Base-by-base conservation (phyloP, 108 stramenopile genomes). In the Parietichytrium sp. region DNA sequence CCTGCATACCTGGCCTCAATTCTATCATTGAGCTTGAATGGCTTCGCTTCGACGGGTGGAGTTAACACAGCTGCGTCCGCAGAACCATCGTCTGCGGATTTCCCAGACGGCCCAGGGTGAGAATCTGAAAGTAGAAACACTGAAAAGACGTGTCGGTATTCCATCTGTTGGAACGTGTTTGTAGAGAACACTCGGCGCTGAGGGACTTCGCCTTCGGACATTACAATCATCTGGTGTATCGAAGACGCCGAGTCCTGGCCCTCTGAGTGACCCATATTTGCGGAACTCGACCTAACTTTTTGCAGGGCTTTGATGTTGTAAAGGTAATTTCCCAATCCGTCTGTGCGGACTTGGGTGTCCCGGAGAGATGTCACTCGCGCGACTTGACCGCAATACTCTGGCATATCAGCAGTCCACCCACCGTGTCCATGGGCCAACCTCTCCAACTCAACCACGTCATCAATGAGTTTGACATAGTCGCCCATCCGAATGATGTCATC, bases 121-220 rank as follows among this genome's bases (percentile, higher is more conserved):
- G n/a, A n/a, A n/a, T n/a, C n/a, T n/a, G n/a, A n/a, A 25, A 72
- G 38, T 0, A 72, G 61, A 42, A 45, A 72, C 12, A 72, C 61
- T n/a, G 61, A 72, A 42, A 72, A 72, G 38, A 27, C 61, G 45
- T 72, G 61, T 23, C 61, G 61, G 1, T 72, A 33, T n/a, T 72
- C 61, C 13, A 45, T 45, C 20, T 33, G n/a, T 10, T 36, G 38
- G 20, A 72, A 10, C 1, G 10, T 25, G 15, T 25, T 25, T 10
- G 45, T 42, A 20, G 20, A n/a, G 33, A 33, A 72, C 38, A 72
- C 16, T 6, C 61, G 33, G 0, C 61, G 61, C 42, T 72, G 61
- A 16, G 61, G 61, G 6, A 72, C 42, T 10, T 45, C 15, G 16
- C 23, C 36, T 25, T 72, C 61, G 13, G 8, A 16, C 20, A 6